Conservation (phyloP, 2,329 filamentous ascomycete species). For the Penicillium sp. region DNA sequence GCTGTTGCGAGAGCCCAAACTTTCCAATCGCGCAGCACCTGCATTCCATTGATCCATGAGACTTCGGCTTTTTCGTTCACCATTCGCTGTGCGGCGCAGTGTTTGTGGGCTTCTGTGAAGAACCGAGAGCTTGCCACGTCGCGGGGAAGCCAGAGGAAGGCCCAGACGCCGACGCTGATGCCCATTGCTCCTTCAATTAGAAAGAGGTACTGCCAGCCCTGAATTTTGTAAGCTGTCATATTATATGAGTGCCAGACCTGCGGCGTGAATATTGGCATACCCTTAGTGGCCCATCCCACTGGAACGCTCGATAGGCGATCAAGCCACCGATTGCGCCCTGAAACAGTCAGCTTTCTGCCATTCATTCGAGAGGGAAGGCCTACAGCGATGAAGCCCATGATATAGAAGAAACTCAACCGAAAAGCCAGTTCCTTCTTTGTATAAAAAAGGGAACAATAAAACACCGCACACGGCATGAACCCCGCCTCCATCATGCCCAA, state of each 20-base stretch:
- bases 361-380: neutral
- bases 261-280: neutral
- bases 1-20: neutral
- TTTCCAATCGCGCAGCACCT: neutral
- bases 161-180: neutral
- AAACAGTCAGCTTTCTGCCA: neutral
- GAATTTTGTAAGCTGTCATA: neutral
- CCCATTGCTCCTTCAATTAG: slow-evolving; percentile 8
- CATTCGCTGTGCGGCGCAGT: neutral
- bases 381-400: neutral
- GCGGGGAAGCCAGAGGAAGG: slow-evolving; percentile 3
- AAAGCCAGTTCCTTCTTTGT: slow-evolving; percentile 3
- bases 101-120: neutral
- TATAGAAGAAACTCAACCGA: neutral
- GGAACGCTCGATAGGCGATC: neutral
- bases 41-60: neutral
- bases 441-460: slow-evolving; percentile 6
- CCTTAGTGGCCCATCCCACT: neutral
- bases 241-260: neutral
- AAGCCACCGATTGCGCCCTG: neutral
- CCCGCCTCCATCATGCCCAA: slow-evolving; percentile 1
- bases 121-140: neutral
- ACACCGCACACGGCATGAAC: neutral
- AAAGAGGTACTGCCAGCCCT: neutral
- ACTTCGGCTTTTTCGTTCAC: neutral